Percentiles rank a stretch among this genome's conserved stretches.
Conservation (phyloP, 2,329 filamentous ascomycete species). For the Aspergillus cejpii region DNA sequence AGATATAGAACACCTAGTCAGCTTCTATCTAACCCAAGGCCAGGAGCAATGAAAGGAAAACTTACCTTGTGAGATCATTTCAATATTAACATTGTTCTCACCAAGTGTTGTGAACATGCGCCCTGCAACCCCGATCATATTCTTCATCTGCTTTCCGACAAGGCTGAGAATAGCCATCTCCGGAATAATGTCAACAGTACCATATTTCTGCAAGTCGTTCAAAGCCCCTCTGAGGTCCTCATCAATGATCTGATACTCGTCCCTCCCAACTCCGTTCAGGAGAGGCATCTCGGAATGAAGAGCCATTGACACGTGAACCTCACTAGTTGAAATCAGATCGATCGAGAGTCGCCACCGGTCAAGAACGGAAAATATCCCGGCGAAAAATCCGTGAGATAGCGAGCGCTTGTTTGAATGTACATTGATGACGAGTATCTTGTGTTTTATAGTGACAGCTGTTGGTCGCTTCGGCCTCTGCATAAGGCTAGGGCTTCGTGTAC, state of each 20-base stretch:
- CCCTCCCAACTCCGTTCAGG: constrained; percentile 42
- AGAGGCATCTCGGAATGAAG: constrained; percentile 69
- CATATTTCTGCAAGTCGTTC: constrained; percentile 68
- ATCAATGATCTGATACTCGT: constrained; percentile 51
- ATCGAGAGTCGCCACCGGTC: constrained; percentile 83
- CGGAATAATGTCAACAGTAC: constrained; percentile 81
- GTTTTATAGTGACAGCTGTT: constrained; percentile 93
- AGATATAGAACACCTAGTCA: constrained; percentile 13
- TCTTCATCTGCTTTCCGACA: constrained; percentile 93
- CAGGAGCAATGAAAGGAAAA: constrained; percentile 5
- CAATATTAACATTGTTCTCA: constrained; percentile 90
- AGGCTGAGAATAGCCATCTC: constrained; percentile 94
- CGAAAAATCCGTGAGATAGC: constrained; percentile 92
- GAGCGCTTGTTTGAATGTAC: constrained; percentile 97
- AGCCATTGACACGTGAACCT: constrained; percentile 96
- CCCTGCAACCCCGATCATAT: constrained; percentile 90
- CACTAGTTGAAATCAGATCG: constrained; percentile 90
- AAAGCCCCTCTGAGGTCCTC: constrained; percentile 60
- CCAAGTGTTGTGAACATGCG: constrained; percentile 93
- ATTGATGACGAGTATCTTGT: constrained; percentile 93
- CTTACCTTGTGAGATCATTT: constrained; percentile 98
- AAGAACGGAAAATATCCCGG: constrained; percentile 84
- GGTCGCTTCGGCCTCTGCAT: constrained; percentile 62
- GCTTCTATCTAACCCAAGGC: constrained; percentile 6
- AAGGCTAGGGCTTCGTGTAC: constrained; percentile 43